These are phyloP conservation scores for Neofusicoccum umdonicola DNA, from an alignment of 2,329 filamentous ascomycete species.

Conservation along the genomic window DNA sequence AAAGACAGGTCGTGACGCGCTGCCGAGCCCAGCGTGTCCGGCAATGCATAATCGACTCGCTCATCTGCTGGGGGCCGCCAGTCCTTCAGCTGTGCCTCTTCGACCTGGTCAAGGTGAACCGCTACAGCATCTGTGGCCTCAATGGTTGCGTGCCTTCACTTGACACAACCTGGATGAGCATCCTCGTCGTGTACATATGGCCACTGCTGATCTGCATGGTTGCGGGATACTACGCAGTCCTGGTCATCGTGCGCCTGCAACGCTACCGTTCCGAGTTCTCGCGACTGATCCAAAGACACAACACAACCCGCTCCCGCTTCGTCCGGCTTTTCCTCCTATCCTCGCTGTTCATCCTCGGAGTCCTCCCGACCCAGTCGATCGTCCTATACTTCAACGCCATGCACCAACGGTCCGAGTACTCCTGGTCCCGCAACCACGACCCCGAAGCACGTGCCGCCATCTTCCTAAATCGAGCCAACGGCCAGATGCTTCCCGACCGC, in stretches of 20 bases:
- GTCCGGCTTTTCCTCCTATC: constrained; percentile 60
- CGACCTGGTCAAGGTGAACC: constrained; percentile 57
- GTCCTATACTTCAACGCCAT: constrained; percentile 40
- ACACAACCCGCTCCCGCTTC: constrained; percentile 60
- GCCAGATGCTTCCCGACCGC: constrained; percentile 51
- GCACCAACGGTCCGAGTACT: constrained; percentile 36
- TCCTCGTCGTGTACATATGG: constrained; percentile 57
- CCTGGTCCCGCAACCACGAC: constrained; percentile 54
- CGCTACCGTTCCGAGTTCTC: constrained; percentile 60
- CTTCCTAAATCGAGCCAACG: constrained; percentile 21
- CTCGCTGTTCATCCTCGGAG: constrained; percentile 47
- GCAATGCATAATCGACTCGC: constrained; percentile 50
- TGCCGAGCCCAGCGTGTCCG: constrained; percentile 49
- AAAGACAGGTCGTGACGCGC: constrained; percentile 52
- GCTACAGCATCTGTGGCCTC: constrained; percentile 59
- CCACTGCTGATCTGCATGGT: constrained; percentile 54
- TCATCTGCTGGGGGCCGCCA: constrained; percentile 58
- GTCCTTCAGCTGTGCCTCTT: constrained; percentile 55
- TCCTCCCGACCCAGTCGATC: constrained; percentile 54
- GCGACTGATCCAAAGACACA: constrained; percentile 52
- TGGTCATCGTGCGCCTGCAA: constrained; percentile 60
- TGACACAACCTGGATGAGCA: constrained; percentile 57
- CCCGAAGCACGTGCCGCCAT: constrained; percentile 48
- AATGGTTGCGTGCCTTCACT: constrained; percentile 57
- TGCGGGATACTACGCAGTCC: constrained; percentile 57